These are phyloP conservation scores for Aspergillus ochraceus DNA, from an alignment of 2,329 filamentous ascomycete genomes.

Conservation along the genomic window DNA sequence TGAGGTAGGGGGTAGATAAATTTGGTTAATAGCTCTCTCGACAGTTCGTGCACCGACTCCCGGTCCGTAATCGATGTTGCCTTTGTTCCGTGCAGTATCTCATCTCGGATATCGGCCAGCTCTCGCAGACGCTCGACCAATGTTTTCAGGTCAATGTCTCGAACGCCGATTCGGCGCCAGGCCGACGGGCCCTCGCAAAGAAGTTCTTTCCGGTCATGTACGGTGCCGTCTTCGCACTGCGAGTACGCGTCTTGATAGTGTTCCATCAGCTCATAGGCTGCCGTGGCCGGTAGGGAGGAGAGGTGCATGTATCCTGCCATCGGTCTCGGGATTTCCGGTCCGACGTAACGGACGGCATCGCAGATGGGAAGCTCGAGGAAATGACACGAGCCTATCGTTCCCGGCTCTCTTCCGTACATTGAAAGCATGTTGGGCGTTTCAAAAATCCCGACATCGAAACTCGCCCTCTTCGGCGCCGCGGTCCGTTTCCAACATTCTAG, in stretches of 20 bases:
- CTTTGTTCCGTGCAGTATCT: constrained; percentile 31
- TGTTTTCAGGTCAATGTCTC: constrained; percentile 34
- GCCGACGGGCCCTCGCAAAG: constrained; percentile 38
- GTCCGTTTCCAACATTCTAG: constrained; percentile 23
- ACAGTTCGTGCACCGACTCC: constrained; percentile 32
- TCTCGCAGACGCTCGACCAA: constrained; percentile 37
- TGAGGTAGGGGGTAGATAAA: constrained; percentile 40
- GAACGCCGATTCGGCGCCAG: constrained; percentile 45
- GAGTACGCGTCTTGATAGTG: constrained; percentile 37
- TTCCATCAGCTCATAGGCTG: constrained; percentile 36
- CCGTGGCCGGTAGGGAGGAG: constrained; percentile 26
- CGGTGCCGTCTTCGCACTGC: constrained; percentile 34
- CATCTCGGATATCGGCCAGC: constrained; percentile 35
- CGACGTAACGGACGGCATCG: constrained; percentile 31
- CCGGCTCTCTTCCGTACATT: constrained; percentile 46
- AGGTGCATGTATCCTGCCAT: constrained; percentile 23
- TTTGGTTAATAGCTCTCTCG: constrained; percentile 37
- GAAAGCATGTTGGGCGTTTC: constrained; percentile 53
- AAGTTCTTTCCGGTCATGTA: constrained; percentile 37
- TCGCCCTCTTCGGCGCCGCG: constrained; percentile 34
- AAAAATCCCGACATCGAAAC: constrained; percentile 46
- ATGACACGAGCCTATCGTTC: constrained; percentile 48
- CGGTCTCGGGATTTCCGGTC: constrained; percentile 20
- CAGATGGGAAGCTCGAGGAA: constrained; percentile 49
- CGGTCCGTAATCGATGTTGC: constrained; percentile 37